These are phyloP conservation scores for Lentinula raphanica DNA, from an alignment of 768 basidiomycete species.

Conservation along the genomic window DNA sequence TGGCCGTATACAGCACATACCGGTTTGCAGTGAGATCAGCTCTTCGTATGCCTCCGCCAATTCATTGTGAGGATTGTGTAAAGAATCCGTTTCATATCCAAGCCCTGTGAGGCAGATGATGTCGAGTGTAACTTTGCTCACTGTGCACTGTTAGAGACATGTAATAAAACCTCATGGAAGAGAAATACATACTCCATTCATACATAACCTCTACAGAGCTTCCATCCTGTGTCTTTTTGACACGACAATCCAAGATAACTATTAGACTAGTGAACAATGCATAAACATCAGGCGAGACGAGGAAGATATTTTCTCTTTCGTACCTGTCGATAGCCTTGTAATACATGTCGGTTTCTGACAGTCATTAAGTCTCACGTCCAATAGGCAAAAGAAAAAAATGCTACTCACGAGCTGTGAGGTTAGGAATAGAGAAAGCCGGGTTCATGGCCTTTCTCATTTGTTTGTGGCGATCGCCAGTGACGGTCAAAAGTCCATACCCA, in stretches of 20 bases:
- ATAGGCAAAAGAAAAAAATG: neutral
- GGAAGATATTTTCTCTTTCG: neutral
- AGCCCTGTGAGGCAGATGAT: conserved; percentile 49
- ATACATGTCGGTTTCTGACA: conserved; percentile 40
- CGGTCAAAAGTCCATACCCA: conserved; percentile 42
- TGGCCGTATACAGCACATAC: conserved; percentile 2
- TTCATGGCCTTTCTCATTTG: conserved; percentile 48
- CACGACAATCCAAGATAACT: neutral
- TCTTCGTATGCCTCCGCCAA: conserved; percentile 43
- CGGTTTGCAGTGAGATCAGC: conserved; percentile 36
- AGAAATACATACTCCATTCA: conserved; percentile 38
- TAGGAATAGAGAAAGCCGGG: conserved; percentile 45
- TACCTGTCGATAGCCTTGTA: conserved; percentile 42
- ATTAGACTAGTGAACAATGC: neutral
- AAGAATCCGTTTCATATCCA: conserved; percentile 39
- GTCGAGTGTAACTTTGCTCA: conserved; percentile 49
- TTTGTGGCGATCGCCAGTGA: conserved; percentile 44
- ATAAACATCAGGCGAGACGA: no score
- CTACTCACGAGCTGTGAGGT: conserved; percentile 28
- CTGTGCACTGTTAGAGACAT: conserved; percentile 18
- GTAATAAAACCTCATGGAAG: neutral
- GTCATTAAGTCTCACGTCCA: neutral
- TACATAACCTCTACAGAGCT: conserved; percentile 30
- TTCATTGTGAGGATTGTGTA: conserved; percentile 41
- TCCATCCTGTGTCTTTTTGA: neutral